Conservation (phyloP, 208 protist genomes). For the Wallacemonas rigidus region DNA sequence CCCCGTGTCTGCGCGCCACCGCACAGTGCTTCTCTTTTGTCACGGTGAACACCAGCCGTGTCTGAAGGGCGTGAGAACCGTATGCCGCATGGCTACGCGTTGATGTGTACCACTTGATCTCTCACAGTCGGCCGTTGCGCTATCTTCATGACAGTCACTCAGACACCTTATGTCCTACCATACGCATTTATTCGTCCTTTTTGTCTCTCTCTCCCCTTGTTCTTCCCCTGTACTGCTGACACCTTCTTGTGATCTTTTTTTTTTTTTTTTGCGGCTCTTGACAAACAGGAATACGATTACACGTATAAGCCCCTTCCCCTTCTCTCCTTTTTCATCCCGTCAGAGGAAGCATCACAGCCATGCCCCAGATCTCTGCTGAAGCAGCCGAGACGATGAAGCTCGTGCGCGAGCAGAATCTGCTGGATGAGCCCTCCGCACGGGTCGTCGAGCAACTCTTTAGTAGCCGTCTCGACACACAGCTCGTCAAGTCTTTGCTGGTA, state of each 20-base stretch:
- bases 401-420: constrained; percentile 63
- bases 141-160: too few relatives aligned
- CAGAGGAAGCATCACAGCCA: constrained; percentile 18
- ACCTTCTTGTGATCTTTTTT: neutral
- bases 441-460: constrained; percentile 82
- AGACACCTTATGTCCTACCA: too few relatives aligned
- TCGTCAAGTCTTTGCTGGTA: constrained; percentile 57
- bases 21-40: too few relatives aligned
- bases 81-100: too few relatives aligned
- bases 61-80: too few relatives aligned
- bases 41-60: too few relatives aligned
- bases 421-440: constrained; percentile 59
- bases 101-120: too few relatives aligned
- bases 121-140: too few relatives aligned
- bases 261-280: constrained; percentile 19
- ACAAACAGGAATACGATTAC: neutral
- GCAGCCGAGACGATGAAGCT: constrained; percentile 65
- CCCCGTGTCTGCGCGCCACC: too few relatives aligned
- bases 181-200: too few relatives aligned
- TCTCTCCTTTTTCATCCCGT: constrained; percentile 6
- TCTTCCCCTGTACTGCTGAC: too few relatives aligned
- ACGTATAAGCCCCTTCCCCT: constrained; percentile 14
- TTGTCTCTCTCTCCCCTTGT: too few relatives aligned
- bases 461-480: constrained; percentile 53
- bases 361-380: constrained; percentile 69